Evolutionary conservation across 257 asterid species (phyloP), one percentile per base, ranked within the genome.

Genomic region (Forsythia viridissima): DNA sequence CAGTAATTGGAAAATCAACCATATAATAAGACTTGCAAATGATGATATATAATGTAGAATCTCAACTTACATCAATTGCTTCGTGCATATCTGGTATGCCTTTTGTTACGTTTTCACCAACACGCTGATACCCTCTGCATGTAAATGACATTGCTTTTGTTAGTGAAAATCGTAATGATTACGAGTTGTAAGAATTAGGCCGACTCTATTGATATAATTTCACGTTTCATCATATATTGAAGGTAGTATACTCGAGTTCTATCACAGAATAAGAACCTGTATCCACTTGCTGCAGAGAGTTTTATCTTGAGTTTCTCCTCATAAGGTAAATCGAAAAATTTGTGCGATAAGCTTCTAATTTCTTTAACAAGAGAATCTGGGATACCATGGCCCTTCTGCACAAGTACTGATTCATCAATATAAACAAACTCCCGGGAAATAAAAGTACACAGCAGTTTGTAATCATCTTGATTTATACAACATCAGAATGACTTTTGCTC

Each of bases 371-470:
- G 87, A 69, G 87, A 87, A 79, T 85, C 88, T 11, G 97, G 90
- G 65, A 95, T 87, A n/a, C 94, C 98, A 76, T 95, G 99, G 5
- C 98, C 99, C 74, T 87, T 90, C 98, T 95, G 90, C 82, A 74
- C 10, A 43, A 77, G 70, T 44, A 59, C 39, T n/a, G 40, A 38
- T n/a, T 44, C 71, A 80, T 44, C 78, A 16, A 41, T 51, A 39
- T 51, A 36, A 76, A 43, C 68, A 75, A 20, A 51, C n/a, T 73
- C 65, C 34, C 9, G 38, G 30, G n/a, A 57, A 75, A 67, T 13
- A 39, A 51, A 65, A 66, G 42, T 18, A 24, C 7, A 21, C 15
- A 61, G 38, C 37, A 61, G 36, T 61, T 61, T 16, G 75, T 11
- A 37, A 80, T 63, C 69, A 79, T 76, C 5, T 48, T n/a, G 2